Conservation (phyloP, 495 filamentous ascomycete species). For the Penicillium coprophilum region DNA sequence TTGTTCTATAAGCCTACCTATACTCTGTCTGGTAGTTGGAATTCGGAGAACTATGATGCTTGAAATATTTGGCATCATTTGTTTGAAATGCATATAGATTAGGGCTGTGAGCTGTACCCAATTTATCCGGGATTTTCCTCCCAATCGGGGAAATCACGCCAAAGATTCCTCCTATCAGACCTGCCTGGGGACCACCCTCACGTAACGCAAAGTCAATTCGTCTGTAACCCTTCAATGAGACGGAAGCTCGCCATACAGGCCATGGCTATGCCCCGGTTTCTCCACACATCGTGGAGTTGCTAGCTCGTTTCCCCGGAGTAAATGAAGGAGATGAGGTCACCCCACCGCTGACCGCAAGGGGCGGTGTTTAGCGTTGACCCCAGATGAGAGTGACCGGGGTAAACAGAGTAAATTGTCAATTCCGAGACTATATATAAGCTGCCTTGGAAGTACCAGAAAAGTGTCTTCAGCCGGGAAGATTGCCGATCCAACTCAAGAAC, state of each 20-base stretch:
- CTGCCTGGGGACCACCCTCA: neutral
- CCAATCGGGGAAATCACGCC: slow-evolving; percentile 33
- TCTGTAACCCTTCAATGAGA: slow-evolving; percentile 15
- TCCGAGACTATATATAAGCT: neutral
- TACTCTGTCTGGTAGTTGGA: neutral
- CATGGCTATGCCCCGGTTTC: slow-evolving; percentile 9
- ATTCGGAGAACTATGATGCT: neutral
- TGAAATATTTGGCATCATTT: neutral
- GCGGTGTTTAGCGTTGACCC: slow-evolving; percentile 14
- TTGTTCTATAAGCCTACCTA: neutral
- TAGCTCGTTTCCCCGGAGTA: slow-evolving; percentile 23
- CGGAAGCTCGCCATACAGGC: slow-evolving; percentile 1
- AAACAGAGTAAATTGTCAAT: neutral
- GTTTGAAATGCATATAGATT: neutral
- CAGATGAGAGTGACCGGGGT: neutral
- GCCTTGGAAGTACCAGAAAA: neutral
- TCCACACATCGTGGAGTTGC: slow-evolving; percentile 17
- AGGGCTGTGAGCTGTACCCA: neutral
- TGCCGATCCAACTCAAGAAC: neutral
- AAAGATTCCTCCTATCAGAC: slow-evolving; percentile 41
- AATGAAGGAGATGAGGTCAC: slow-evolving; percentile 14
- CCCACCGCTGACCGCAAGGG: slow-evolving; percentile 11
- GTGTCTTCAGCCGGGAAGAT: neutral
- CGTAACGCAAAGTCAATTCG: slow-evolving; percentile 10
- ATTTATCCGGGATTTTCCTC: slow-evolving; percentile 34